phyloP scores from a whole-genome alignment of 2,329 filamentous ascomycete genomes.

The Xylariaceae sp. region DNA sequence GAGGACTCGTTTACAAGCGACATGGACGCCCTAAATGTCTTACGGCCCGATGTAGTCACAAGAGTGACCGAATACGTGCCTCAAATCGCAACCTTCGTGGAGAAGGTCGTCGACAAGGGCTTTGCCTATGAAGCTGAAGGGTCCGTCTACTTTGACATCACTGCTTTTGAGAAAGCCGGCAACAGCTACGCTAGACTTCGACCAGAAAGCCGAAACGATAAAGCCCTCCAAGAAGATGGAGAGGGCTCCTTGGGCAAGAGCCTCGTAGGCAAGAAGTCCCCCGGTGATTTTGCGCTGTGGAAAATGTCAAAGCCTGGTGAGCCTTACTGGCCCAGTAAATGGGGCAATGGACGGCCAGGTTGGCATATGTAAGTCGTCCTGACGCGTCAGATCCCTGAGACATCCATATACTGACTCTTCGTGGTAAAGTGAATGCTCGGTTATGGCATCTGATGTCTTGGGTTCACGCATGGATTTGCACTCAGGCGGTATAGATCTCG shows the following conservation, averaged over 20 bases:
- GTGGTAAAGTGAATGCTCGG: constrained; percentile 16
- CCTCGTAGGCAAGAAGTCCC: constrained; percentile 65
- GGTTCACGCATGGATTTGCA: constrained; percentile 88
- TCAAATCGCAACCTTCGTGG: constrained; percentile 82
- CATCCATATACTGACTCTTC: constrained; percentile 2
- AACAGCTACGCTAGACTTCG: constrained; percentile 83
- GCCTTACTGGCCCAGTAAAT: constrained; percentile 83
- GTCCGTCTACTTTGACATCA: constrained; percentile 92
- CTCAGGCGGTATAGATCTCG: constrained; percentile 86
- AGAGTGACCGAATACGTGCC: constrained; percentile 90
- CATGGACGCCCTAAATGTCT: constrained; percentile 81
- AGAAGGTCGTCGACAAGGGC: constrained; percentile 77
- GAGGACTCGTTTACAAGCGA: constrained; percentile 87
- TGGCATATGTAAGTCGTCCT: constrained; percentile 71
- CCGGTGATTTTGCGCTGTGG: constrained; percentile 89
- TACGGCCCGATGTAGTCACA: constrained; percentile 77
- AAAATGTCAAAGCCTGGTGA: constrained; percentile 90
- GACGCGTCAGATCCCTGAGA: neutral
- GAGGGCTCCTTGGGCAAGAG: constrained; percentile 75
- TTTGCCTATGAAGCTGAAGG: constrained; percentile 82
- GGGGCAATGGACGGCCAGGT: constrained; percentile 84
- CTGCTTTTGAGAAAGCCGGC: constrained; percentile 77
- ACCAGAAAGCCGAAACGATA: constrained; percentile 81
- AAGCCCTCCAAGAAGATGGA: constrained; percentile 80
- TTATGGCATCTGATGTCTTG: constrained; percentile 85